phyloP scores from a whole-genome alignment of 148 eudicot species.

The Rhododendron griersonianum region DNA sequence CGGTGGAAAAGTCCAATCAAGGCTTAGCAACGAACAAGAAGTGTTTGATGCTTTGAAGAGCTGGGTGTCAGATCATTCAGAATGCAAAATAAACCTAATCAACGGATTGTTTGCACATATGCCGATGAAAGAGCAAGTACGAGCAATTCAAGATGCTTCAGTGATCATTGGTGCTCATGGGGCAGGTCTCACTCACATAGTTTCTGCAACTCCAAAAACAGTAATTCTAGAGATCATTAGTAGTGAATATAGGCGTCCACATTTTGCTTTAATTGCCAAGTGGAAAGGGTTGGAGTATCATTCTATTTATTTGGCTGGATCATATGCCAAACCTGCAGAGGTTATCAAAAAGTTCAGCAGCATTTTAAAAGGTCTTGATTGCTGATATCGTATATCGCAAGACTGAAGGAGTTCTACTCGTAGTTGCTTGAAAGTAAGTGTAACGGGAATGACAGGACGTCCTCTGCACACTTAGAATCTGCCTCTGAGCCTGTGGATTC shows the following conservation, averaged over 20 bases:
- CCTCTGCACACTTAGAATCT: not conserved
- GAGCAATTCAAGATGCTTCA: conserved; percentile 85
- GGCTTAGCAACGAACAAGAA: conserved; percentile 84
- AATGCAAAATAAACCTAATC: conserved; percentile 58
- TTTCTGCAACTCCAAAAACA: conserved; percentile 66
- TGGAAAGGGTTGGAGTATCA: conserved; percentile 95
- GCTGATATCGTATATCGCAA: conserved; percentile 30
- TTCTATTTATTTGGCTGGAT: conserved; percentile 58
- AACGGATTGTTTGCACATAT: conserved; percentile 91
- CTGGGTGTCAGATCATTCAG: conserved; percentile 52
- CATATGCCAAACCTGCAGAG: conserved; percentile 56
- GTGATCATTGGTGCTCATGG: conserved; percentile 97
- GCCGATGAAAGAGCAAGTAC: conserved; percentile 90
- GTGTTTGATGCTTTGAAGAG: conserved; percentile 59
- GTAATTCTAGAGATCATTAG: conserved; percentile 78
- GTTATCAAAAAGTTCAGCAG: conserved; percentile 49
- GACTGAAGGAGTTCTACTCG: not conserved
- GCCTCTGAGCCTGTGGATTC: not conserved
- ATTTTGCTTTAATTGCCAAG: conserved; percentile 66
- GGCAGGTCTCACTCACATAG: conserved; percentile 96
- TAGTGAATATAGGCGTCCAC: conserved; percentile 75
- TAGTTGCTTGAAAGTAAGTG: not conserved
- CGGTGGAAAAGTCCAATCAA: conserved; percentile 77
- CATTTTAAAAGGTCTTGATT: conserved; percentile 60
- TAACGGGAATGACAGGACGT: not conserved